Evolutionary conservation across 371 early-diverging fungal species (phyloP).

Genomic region (Mucor irregularis): DNA sequence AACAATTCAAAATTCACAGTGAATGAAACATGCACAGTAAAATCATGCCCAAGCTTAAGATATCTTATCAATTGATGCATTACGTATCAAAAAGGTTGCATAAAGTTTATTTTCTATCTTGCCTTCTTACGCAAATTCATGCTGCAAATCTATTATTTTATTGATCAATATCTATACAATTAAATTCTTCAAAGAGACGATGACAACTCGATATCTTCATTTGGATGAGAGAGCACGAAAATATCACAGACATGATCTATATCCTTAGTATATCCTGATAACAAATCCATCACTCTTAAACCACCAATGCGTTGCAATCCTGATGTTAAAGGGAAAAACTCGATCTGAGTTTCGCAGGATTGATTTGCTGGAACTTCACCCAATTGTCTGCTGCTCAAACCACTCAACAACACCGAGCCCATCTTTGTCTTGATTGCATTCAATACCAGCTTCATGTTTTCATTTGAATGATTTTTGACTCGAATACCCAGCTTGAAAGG

Average conservation of each 20-base stretch:
- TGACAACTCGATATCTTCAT: not conserved
- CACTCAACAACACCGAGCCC: constrained; percentile 81
- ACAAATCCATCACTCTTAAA: constrained; percentile 63
- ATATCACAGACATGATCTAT: constrained; percentile 71
- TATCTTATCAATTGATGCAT: too few relatives aligned
- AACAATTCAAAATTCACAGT: too few relatives aligned
- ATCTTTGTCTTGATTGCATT: constrained; percentile 76
- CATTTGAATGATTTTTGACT: constrained; percentile 55
- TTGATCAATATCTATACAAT: too few relatives aligned
- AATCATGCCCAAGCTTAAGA: too few relatives aligned
- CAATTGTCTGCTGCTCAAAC: constrained; percentile 63
- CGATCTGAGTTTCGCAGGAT: constrained; percentile 64
- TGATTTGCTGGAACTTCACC: constrained; percentile 68
- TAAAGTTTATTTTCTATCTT: too few relatives aligned
- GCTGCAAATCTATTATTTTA: too few relatives aligned
- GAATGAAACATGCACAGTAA: too few relatives aligned
- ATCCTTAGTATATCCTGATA: constrained; percentile 70
- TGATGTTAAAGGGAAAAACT: constrained; percentile 82
- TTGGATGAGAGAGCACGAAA: constrained; percentile 41
- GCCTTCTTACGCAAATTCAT: too few relatives aligned
- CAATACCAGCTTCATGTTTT: constrained; percentile 67
- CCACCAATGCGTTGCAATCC: constrained; percentile 89
- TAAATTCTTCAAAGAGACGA: too few relatives aligned
- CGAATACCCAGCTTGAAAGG: constrained; percentile 67
- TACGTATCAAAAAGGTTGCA: too few relatives aligned